phyloP scores from a whole-genome alignment of 2,329 filamentous ascomycete genomes.

The Nigrospora oryzae region DNA sequence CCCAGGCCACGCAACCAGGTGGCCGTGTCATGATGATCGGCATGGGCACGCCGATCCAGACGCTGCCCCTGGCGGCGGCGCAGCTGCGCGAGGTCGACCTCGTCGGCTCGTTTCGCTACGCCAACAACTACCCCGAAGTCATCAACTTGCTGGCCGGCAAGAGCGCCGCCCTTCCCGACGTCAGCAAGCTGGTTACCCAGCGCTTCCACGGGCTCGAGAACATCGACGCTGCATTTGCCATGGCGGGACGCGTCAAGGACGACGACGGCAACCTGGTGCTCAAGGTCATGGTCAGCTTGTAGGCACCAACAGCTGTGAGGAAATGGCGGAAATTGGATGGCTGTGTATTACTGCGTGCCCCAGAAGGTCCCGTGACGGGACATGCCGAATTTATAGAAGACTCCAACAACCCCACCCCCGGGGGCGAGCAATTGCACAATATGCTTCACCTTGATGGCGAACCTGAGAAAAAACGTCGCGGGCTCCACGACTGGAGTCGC shows the following conservation, averaged over 20 bases:
- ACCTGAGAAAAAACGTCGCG: too few relatives aligned
- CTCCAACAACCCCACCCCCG: too few relatives aligned
- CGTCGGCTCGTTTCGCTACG: conserved; percentile 70
- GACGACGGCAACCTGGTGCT: conserved; percentile 61
- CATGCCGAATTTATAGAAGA: too few relatives aligned
- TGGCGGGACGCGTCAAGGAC: conserved; percentile 65
- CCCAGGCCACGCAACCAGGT: conserved; percentile 52
- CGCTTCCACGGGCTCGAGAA: conserved; percentile 54
- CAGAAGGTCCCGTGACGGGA: too few relatives aligned
- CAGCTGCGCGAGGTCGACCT: conserved; percentile 71
- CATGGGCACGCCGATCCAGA: conserved; percentile 72
- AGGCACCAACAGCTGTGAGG: background rate
- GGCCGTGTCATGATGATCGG: conserved; percentile 70
- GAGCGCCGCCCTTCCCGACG: conserved; percentile 48
- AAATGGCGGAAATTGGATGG: background rate
- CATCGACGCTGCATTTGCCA: conserved; percentile 61
- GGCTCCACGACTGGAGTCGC: too few relatives aligned
- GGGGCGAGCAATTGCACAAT: too few relatives aligned
- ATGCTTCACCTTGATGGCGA: too few relatives aligned
- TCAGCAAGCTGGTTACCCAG: conserved; percentile 64
- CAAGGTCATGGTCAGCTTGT: conserved; percentile 59
- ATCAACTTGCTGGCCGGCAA: conserved; percentile 41
- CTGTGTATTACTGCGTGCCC: too few relatives aligned
- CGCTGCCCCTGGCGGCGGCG: conserved; percentile 62
- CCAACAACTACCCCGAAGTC: conserved; percentile 59